These are phyloP conservation scores for Penicillium lividum DNA, from an alignment of 495 filamentous ascomycete species.

Conservation along the genomic window DNA sequence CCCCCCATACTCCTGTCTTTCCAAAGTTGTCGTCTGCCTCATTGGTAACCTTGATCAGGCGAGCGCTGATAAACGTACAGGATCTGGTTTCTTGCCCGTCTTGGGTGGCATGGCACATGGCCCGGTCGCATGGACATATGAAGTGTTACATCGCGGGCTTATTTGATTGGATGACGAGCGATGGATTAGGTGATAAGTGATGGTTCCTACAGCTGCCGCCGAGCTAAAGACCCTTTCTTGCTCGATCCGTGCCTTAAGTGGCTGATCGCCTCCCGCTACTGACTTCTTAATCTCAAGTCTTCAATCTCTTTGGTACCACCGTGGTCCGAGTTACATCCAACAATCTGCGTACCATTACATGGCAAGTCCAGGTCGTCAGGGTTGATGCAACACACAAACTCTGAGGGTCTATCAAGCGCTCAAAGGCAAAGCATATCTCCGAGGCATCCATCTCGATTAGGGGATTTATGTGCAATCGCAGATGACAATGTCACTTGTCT, in stretches of 20 bases:
- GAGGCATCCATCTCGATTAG: background rate
- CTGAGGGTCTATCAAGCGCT: background rate
- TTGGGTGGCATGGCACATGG: slow-evolving; percentile 1
- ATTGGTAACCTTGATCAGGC: background rate
- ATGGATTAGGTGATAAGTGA: background rate
- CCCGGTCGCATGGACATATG: background rate
- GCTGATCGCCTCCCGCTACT: background rate
- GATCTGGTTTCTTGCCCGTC: background rate
- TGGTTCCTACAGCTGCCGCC: background rate
- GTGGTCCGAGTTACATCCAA: background rate
- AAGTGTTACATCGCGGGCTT: slow-evolving; percentile 1
- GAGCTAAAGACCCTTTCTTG: background rate
- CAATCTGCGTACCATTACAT: background rate
- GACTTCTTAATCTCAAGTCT: background rate
- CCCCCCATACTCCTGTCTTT: too few species aligned
- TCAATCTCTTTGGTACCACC: background rate
- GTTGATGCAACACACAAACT: background rate
- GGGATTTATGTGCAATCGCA: background rate
- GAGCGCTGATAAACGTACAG: background rate
- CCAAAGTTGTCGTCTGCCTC: background rate
- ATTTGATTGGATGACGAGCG: background rate
- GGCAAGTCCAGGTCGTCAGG: background rate
- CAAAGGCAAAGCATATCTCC: background rate
- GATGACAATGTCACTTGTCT: background rate
- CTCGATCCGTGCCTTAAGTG: background rate